Conservation (phyloP, 441 rosid species). For the Erodium chrysanthum region DNA sequence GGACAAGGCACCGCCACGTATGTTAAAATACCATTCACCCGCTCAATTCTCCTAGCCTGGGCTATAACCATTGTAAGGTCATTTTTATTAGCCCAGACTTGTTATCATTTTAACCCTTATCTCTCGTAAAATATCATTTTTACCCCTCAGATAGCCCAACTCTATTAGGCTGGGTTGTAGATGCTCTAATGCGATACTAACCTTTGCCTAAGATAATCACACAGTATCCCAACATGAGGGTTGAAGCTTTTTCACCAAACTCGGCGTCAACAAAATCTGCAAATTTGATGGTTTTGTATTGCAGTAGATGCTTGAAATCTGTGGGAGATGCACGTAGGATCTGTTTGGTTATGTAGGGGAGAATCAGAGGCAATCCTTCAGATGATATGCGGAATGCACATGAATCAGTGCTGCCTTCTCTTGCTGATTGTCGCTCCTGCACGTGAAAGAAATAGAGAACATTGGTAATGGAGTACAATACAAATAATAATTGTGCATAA, state of each 20-base stretch:
- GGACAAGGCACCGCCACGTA: too few relatives aligned
- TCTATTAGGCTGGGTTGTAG: too few relatives aligned
- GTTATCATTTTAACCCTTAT: too few relatives aligned
- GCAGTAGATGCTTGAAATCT: slow-evolving; percentile 80
- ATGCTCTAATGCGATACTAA: too few relatives aligned
- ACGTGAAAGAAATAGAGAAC: neutral
- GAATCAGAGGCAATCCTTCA: slow-evolving; percentile 82
- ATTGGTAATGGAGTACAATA: neutral
- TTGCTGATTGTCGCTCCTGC: slow-evolving; percentile 83
- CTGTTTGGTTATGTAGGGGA: slow-evolving; percentile 77
- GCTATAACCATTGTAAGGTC: too few relatives aligned
- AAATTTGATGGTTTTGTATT: slow-evolving; percentile 62
- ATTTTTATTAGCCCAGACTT: too few relatives aligned
- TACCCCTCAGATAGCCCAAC: too few relatives aligned
- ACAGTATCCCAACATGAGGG: slow-evolving; percentile 73
- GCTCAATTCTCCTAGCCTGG: too few relatives aligned
- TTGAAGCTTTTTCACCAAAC: slow-evolving; percentile 61
- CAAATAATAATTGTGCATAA: neutral
- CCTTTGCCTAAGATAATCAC: slow-evolving; percentile 60
- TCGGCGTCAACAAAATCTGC: slow-evolving; percentile 50
- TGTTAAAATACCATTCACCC: too few relatives aligned
- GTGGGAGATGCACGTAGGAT: slow-evolving; percentile 47
- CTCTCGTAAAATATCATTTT: too few relatives aligned
- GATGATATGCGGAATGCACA: slow-evolving; percentile 87
- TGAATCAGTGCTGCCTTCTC: slow-evolving; percentile 53